Evolutionary conservation across 2,329 filamentous ascomycete species (phyloP).

Genomic region (Sporothrix protearum): DNA sequence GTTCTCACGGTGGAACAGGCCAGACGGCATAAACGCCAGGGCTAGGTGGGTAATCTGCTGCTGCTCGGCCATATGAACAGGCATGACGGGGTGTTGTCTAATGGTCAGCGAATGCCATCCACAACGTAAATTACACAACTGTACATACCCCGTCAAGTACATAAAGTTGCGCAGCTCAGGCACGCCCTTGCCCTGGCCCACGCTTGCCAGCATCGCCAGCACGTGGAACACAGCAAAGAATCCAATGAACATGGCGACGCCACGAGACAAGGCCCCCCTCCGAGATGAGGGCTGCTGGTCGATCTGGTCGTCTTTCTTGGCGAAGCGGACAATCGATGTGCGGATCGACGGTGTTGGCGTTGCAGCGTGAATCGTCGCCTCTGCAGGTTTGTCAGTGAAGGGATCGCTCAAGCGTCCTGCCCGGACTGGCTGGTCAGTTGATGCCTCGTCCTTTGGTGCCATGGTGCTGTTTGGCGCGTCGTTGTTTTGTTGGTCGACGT

Average conservation of each 20-base stretch:
- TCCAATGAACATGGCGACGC: slow-evolving; percentile 6
- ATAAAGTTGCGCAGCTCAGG: slow-evolving; percentile 38
- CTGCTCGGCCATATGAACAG: slow-evolving; percentile 36
- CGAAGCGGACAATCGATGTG: neutral
- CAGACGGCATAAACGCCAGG: slow-evolving; percentile 56
- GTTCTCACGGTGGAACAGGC: slow-evolving; percentile 47
- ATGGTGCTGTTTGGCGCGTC: neutral
- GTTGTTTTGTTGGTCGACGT: neutral
- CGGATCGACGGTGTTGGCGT: neutral
- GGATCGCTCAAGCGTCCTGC: neutral
- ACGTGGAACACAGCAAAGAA: slow-evolving; percentile 14
- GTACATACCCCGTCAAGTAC: slow-evolving; percentile 49
- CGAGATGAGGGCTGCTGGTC: neutral
- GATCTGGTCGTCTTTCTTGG: neutral
- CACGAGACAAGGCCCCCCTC: neutral
- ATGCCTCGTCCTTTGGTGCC: neutral
- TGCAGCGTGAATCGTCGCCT: neutral
- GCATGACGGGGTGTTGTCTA: slow-evolving; percentile 49
- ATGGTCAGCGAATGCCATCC: neutral
- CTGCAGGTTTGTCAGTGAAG: neutral
- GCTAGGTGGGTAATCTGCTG: slow-evolving; percentile 53
- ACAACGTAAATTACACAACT: neutral
- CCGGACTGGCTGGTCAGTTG: neutral
- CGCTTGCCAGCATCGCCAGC: neutral
- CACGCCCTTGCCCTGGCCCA: neutral